Percentiles rank a stretch among this genome's conserved stretches.
Evolutionary conservation across 2,329 filamentous ascomycete genomes (phyloP).

Genomic region (Teratosphaeriaceae sp.): DNA sequence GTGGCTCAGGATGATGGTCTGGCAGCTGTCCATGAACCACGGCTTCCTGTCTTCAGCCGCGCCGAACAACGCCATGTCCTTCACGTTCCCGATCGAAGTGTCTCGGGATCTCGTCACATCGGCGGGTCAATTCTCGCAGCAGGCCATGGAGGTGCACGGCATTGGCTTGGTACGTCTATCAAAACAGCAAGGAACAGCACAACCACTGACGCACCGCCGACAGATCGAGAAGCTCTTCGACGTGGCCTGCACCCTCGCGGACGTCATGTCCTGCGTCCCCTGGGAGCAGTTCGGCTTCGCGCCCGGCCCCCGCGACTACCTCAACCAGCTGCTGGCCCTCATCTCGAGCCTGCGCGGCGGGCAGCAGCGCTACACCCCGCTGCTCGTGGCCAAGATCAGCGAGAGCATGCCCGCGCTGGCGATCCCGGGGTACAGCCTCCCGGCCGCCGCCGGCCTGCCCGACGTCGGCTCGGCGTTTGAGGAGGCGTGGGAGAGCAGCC

Average conservation of each 20-base stretch:
- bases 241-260: conserved; percentile 64
- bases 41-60: conserved; percentile 53
- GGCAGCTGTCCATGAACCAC: conserved; percentile 63
- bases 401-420: conserved; percentile 40
- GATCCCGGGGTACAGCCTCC: conserved; percentile 21
- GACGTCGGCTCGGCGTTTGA: conserved; percentile 17
- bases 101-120: conserved; percentile 54
- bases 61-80: conserved; percentile 54
- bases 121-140: conserved; percentile 63
- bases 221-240: conserved; percentile 76
- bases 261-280: conserved; percentile 60
- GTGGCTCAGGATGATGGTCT: conserved; percentile 65
- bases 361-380: conserved; percentile 67
- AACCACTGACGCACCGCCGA: conserved; percentile 9
- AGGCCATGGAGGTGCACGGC: conserved; percentile 68
- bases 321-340: conserved; percentile 61
- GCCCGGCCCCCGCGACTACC: conserved; percentile 63
- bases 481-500: conserved; percentile 23
- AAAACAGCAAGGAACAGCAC: too few species aligned
- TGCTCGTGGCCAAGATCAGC: conserved; percentile 68
- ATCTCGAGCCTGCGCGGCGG: conserved; percentile 66
- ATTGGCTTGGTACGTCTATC: conserved; percentile 62
- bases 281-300: conserved; percentile 53
- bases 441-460: conserved; percentile 18
- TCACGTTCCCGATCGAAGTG: conserved; percentile 57